Conservation (phyloP, 2,329 filamentous ascomycete genomes). For the Achaetomium macrosporum region DNA sequence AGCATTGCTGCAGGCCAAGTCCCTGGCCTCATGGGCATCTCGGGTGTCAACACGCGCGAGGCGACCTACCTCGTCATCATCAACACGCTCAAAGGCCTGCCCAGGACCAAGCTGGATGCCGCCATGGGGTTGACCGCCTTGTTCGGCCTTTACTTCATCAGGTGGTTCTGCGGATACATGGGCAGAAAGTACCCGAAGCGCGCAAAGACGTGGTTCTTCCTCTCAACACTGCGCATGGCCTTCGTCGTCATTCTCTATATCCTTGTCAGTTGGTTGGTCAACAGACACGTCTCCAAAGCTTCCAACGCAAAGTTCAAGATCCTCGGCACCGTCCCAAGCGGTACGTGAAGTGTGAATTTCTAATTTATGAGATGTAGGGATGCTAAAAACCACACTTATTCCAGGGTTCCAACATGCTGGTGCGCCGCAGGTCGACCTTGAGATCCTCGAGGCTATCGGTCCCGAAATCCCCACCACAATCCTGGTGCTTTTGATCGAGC, state of each 20-base stretch:
- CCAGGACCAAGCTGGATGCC: constrained; percentile 54
- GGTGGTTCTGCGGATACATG: constrained; percentile 53
- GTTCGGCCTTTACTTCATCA: constrained; percentile 59
- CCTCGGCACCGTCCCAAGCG: constrained; percentile 69
- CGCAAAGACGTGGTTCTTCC: constrained; percentile 64
- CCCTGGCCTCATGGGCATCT: constrained; percentile 36
- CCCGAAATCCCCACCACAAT: constrained; percentile 75
- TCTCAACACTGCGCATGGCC: constrained; percentile 67
- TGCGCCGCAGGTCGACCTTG: constrained; percentile 60
- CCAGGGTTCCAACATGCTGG: constrained; percentile 74
- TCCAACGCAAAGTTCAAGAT: constrained; percentile 63
- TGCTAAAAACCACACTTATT: constrained; percentile 6
- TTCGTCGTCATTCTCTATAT: constrained; percentile 78
- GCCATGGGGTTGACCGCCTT: constrained; percentile 66
- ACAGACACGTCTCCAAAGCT: constrained; percentile 51
- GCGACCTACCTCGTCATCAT: constrained; percentile 42
- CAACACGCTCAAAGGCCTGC: constrained; percentile 36
- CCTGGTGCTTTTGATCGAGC: constrained; percentile 91
- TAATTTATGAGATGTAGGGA: neutral
- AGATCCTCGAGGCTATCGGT: constrained; percentile 63
- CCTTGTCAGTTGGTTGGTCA: constrained; percentile 76
- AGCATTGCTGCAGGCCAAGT: constrained; percentile 46
- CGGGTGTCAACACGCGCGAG: constrained; percentile 39
- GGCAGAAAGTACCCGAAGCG: constrained; percentile 55
- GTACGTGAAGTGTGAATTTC: constrained; percentile 32